Conservation (phyloP, 2,329 filamentous ascomycete species). For the Diaporthe sp. region DNA sequence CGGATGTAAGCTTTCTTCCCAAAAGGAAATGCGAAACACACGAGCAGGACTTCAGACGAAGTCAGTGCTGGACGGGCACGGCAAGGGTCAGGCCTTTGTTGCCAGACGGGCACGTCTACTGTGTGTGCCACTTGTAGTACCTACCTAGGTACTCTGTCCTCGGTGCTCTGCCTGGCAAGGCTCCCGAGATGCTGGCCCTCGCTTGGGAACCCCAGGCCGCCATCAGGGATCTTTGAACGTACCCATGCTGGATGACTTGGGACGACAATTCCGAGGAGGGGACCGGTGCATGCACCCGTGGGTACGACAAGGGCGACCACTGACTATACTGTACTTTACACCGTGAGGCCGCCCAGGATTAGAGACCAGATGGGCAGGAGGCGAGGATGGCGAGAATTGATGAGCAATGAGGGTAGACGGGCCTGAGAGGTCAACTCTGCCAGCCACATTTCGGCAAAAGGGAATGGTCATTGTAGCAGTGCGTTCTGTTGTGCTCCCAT, state of each 20-base stretch:
- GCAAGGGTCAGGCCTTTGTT: background rate
- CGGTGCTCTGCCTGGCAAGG: background rate
- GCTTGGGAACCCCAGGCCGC: background rate
- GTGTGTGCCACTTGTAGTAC: background rate
- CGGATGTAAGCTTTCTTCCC: conserved; percentile 4
- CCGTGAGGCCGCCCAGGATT: background rate
- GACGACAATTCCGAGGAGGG: conserved; percentile 3
- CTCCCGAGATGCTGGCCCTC: background rate
- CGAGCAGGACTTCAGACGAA: conserved; percentile 21
- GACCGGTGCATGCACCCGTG: background rate
- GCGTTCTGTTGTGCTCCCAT: conserved; percentile 23
- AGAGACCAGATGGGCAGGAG: conserved; percentile 5
- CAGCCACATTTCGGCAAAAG: conserved; percentile 26
- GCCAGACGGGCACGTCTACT: background rate
- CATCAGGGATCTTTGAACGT: background rate
- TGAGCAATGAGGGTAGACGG: background rate
- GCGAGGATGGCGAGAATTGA: background rate
- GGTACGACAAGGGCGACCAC: background rate
- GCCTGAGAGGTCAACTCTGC: background rate
- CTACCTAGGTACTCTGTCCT: background rate
- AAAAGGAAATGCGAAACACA: conserved; percentile 13
- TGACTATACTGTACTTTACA: background rate
- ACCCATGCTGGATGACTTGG: background rate
- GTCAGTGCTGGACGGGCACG: conserved; percentile 18
- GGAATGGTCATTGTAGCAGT: conserved; percentile 13